Evolutionary conservation across 371 early-diverging fungal genomes (phyloP).

Genomic region (Mortierella sp.): DNA sequence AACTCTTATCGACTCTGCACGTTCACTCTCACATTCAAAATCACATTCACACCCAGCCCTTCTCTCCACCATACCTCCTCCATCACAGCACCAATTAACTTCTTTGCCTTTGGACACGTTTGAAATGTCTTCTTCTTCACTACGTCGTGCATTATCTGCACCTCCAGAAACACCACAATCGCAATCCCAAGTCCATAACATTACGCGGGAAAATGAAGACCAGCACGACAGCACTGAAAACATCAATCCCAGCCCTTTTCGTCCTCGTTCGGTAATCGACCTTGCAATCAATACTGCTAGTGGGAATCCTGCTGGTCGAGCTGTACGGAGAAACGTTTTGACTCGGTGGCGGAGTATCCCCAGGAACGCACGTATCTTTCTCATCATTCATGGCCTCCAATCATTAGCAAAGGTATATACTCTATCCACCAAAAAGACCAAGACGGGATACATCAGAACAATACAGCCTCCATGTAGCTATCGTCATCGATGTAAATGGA

Average conservation of each 20-base stretch:
- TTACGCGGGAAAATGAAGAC: background rate
- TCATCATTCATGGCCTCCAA: slow-evolving; percentile 17
- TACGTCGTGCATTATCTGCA: background rate
- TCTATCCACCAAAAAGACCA: background rate
- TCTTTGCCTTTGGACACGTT: no score
- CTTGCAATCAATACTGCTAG: slow-evolving; percentile 34
- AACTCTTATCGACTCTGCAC: slow-evolving; percentile 33
- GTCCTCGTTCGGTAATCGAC: slow-evolving; percentile 45
- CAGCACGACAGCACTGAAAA: background rate
- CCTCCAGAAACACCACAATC: background rate
- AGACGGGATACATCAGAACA: no score
- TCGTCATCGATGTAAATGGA: no score
- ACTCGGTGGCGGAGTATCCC: slow-evolving; percentile 36
- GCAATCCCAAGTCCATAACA: background rate
- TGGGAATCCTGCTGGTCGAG: slow-evolving; percentile 30
- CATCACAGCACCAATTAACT: background rate
- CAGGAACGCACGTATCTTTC: slow-evolving; percentile 44
- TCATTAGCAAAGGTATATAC: slow-evolving; percentile 37
- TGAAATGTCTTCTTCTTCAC: no score
- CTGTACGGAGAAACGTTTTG: slow-evolving; percentile 39
- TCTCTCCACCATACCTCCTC: slow-evolving; percentile 16
- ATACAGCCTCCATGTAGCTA: background rate
- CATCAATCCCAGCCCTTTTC: background rate
- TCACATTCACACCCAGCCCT: slow-evolving; percentile 15
- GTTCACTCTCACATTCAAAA: slow-evolving; percentile 7